Percentiles rank a stretch among this genome's conserved stretches.
Evolutionary conservation across 2,329 filamentous ascomycete species (phyloP).

Genomic region (Hypoxylon sp.): DNA sequence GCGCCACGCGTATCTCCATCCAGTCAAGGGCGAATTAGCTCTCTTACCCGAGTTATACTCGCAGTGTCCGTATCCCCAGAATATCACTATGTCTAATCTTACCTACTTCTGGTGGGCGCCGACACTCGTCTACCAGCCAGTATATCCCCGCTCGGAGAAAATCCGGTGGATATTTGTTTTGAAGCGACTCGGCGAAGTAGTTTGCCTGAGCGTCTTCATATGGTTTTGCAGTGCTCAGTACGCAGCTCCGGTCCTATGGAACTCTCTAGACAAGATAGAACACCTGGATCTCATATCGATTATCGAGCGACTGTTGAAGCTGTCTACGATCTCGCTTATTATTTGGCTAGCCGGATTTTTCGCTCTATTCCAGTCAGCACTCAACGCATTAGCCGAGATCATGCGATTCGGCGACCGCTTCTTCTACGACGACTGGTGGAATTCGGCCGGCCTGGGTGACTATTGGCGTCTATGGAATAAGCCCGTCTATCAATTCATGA

Average conservation of each 20-base stretch:
- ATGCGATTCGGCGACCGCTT: constrained; percentile 91
- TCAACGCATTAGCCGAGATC: constrained; percentile 93
- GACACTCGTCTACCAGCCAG: constrained; percentile 95
- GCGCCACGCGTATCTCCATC: constrained; percentile 89
- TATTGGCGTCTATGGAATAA: constrained; percentile 99
- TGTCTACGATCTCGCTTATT: constrained; percentile 93
- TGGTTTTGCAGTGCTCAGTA: constrained; percentile 97
- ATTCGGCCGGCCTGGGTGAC: constrained; percentile 83
- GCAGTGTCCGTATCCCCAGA: constrained; percentile 87
- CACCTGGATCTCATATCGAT: constrained; percentile 86
- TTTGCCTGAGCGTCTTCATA: constrained; percentile 86
- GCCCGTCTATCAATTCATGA: constrained; percentile 97
- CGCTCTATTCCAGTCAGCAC: constrained; percentile 90
- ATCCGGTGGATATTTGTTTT: constrained; percentile 91
- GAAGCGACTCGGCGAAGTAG: constrained; percentile 84
- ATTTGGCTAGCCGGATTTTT: constrained; percentile 99
- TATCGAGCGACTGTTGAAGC: constrained; percentile 90
- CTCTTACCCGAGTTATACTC: constrained; percentile 86
- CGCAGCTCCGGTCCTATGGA: constrained; percentile 88
- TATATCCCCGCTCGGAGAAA: constrained; percentile 86
- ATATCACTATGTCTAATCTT: constrained; percentile 90
- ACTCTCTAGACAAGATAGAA: constrained; percentile 90
- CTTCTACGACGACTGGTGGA: constrained; percentile 99
- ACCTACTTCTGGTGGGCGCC: constrained; percentile 99
- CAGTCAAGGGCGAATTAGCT: constrained; percentile 74